These are phyloP conservation scores for Zasmidium cellare DNA, from an alignment of 2,329 filamentous ascomycete species.

Conservation along the genomic window DNA sequence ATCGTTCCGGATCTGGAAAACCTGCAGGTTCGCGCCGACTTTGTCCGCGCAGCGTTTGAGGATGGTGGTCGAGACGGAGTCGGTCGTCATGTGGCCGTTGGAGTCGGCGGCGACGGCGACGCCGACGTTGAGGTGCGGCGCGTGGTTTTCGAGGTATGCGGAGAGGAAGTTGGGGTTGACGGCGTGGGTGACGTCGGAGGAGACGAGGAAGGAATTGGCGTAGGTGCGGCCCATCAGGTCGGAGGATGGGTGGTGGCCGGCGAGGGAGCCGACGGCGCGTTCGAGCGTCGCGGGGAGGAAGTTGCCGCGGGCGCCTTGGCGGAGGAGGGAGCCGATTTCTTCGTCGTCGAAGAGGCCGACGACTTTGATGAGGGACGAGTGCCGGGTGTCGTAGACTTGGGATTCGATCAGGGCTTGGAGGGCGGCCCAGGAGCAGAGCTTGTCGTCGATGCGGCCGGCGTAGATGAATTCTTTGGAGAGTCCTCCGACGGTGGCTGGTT, in stretches of 20 bases:
- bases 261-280: slow-evolving; percentile 72
- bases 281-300: slow-evolving; percentile 81
- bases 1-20: slow-evolving; percentile 96
- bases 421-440: slow-evolving; percentile 92
- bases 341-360: slow-evolving; percentile 97
- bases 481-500: slow-evolving; percentile 80
- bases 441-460: slow-evolving; percentile 93
- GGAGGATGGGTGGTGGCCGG: slow-evolving; percentile 45
- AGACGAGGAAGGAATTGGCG: slow-evolving; percentile 88
- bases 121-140: slow-evolving; percentile 85
- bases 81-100: slow-evolving; percentile 96
- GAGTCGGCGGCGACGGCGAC: slow-evolving; percentile 77
- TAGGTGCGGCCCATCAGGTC: slow-evolving; percentile 76
- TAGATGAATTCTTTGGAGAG: slow-evolving; percentile 93
- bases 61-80: slow-evolving; percentile 79
- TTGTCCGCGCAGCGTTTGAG: slow-evolving; percentile 77
- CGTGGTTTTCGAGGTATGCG: slow-evolving; percentile 80
- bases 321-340: slow-evolving; percentile 87
- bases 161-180: slow-evolving; percentile 91
- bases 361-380: slow-evolving; percentile 74
- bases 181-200: slow-evolving; percentile 89
- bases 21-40: slow-evolving; percentile 69
- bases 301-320: slow-evolving; percentile 87
- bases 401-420: slow-evolving; percentile 72
- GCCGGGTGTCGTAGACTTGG: slow-evolving; percentile 52